Evolutionary conservation across 306 rosid species (phyloP).

Genomic region (cucumber (Cucumis sativus)): Cucumber_9930_V3 NC_026659.2:21619501-21620000

Average conservation of each 20-base stretch:
- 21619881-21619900: too few relatives aligned
- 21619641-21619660: too few relatives aligned
- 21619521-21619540: too few relatives aligned
- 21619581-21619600: not conserved
- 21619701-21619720: too few relatives aligned
- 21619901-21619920: not conserved
- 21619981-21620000: constrained; percentile 79
- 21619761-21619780: not conserved
- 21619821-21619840: not conserved
- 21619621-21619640: too few relatives aligned
- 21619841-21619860: not conserved
- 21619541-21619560: too few relatives aligned
- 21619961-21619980: constrained; percentile 79
- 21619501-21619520: too few relatives aligned
- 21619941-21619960: constrained; percentile 9
- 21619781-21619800: not conserved
- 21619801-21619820: not conserved
- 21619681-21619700: too few relatives aligned
- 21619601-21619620: too few relatives aligned
- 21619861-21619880: not conserved
- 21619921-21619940: constrained; percentile 2
- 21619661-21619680: too few relatives aligned
- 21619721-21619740: too few relatives aligned
- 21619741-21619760: too few relatives aligned
- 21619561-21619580: not conserved